These are phyloP conservation scores for Lophiotrema nucula DNA, from an alignment of 495 filamentous ascomycete genomes.

Conservation along the genomic window DNA sequence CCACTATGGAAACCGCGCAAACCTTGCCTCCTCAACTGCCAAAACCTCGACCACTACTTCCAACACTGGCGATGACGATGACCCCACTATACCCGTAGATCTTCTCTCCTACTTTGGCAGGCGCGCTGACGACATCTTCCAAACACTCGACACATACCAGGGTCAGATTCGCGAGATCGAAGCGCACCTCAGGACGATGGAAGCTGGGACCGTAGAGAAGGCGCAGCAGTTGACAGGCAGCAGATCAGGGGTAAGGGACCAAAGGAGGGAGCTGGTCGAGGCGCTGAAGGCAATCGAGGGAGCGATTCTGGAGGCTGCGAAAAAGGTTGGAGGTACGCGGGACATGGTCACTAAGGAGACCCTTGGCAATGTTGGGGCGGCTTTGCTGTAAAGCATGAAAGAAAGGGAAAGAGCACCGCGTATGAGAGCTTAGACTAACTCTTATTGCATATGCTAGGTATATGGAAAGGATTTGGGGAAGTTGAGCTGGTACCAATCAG, in stretches of 20 bases:
- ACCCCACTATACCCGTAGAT: slow-evolving; percentile 46
- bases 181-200: slow-evolving; percentile 73
- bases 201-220: slow-evolving; percentile 65
- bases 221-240: slow-evolving; percentile 62
- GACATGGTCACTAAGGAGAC: slow-evolving; percentile 64
- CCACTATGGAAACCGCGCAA: slow-evolving; percentile 46
- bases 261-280: slow-evolving; percentile 59
- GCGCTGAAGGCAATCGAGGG: slow-evolving; percentile 76
- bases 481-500: too few species aligned
- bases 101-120: slow-evolving; percentile 75
- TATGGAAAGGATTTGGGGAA: too few species aligned
- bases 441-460: too few species aligned
- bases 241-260: slow-evolving; percentile 47
- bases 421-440: too few species aligned
- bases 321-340: slow-evolving; percentile 63
- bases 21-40: slow-evolving; percentile 10
- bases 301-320: slow-evolving; percentile 72
- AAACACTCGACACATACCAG: slow-evolving; percentile 64
- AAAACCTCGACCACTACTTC: not conserved
- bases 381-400: not conserved
- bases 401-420: not conserved
- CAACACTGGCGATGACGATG: slow-evolving; percentile 48
- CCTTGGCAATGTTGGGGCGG: slow-evolving; percentile 13
- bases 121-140: slow-evolving; percentile 68
- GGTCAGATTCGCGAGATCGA: slow-evolving; percentile 77